Conservation (phyloP, 116 monocot genomes). For the Dioscorea cayenensis region DNA sequence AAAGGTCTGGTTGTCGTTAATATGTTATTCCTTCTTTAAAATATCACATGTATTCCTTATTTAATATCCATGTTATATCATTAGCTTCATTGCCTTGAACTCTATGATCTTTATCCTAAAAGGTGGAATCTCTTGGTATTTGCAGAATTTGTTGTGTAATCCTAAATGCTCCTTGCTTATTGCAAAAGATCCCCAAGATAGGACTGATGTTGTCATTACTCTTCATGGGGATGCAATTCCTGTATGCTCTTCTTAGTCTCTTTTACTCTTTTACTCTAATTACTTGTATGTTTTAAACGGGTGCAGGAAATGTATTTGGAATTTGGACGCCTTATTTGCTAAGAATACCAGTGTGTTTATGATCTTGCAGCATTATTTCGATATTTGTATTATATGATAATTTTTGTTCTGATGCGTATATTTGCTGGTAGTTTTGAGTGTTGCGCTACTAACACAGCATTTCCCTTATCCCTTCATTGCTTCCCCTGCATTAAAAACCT, state of each 20-base stretch:
- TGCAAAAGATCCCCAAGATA: conserved; percentile 84
- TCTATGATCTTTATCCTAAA: not conserved
- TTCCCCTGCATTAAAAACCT: too few relatives aligned
- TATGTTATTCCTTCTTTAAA: not conserved
- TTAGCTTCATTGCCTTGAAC: not conserved
- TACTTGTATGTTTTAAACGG: not conserved
- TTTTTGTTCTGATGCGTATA: not conserved
- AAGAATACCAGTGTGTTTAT: not conserved
- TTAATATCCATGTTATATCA: not conserved
- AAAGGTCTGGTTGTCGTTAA: conserved; percentile 41
- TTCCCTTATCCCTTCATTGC: too few relatives aligned
- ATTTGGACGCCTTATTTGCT: not conserved
- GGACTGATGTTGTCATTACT: conserved; percentile 78
- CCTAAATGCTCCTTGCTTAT: conserved; percentile 89
- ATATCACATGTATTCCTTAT: not conserved
- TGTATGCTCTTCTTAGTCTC: conserved; percentile 23
- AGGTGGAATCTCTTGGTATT: not conserved
- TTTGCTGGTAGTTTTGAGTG: not conserved
- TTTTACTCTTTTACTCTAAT: not conserved
- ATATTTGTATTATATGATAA: not conserved
- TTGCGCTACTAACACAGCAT: not conserved
- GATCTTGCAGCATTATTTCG: not conserved
- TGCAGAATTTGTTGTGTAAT: conserved; percentile 78
- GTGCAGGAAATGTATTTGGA: not conserved
- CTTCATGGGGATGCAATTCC: conserved; percentile 71